Evolutionary conservation across 208 protist species (phyloP).

Genomic region (Leishmania martiniquensis): DNA sequence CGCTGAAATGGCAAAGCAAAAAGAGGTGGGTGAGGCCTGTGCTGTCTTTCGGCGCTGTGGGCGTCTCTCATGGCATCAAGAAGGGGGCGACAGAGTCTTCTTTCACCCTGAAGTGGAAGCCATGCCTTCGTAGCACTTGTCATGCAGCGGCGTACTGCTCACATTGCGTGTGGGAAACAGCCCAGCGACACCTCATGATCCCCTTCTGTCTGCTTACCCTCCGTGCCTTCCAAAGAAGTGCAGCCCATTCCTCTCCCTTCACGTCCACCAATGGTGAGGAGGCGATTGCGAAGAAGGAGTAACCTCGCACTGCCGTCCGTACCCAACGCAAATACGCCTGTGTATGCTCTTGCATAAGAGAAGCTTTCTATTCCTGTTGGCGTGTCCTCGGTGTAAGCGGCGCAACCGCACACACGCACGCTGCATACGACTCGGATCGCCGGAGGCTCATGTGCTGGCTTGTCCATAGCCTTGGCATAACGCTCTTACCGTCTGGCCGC

Average conservation of each 20-base stretch:
- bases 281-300: neutral
- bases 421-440: neutral
- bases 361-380: neutral
- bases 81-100: neutral
- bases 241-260: neutral
- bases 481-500: neutral
- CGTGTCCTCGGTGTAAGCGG: neutral
- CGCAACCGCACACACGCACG: neutral
- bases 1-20: no score
- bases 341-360: neutral
- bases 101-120: constrained; percentile 9
- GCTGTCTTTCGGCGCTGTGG: no score
- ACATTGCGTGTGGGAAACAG: neutral
- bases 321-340: neutral
- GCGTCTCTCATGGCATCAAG: no score
- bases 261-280: neutral
- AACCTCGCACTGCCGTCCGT: neutral
- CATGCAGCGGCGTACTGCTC: constrained; percentile 21
- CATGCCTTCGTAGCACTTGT: neutral
- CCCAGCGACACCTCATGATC: neutral
- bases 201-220: neutral
- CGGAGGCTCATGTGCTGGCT: neutral
- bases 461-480: neutral
- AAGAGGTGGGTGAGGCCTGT: no score
- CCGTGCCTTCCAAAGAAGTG: neutral